Evolutionary conservation across 2,329 filamentous ascomycete genomes (phyloP).

Genomic region (Fusarium xylarioides): DNA sequence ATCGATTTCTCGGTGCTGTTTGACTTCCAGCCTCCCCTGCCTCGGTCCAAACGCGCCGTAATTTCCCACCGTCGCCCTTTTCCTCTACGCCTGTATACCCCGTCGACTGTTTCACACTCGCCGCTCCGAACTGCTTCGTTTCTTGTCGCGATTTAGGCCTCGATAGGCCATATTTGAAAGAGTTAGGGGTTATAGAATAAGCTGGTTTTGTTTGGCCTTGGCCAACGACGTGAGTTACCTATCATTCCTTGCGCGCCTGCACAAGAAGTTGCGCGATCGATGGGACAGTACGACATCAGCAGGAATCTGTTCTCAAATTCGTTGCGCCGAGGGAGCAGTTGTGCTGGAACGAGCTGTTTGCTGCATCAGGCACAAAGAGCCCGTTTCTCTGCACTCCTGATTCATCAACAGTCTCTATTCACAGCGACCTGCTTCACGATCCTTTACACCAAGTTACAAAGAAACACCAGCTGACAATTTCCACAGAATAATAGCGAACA

Average conservation of each 20-base stretch:
- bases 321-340: neutral
- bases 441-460: neutral
- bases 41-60: constrained; percentile 33
- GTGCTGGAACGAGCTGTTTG: neutral
- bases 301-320: neutral
- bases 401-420: neutral
- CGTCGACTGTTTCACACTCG: constrained; percentile 19
- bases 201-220: constrained; percentile 34
- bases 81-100: constrained; percentile 18
- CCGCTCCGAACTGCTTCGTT: constrained; percentile 27
- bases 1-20: constrained; percentile 22
- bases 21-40: constrained; percentile 28
- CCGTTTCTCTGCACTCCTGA: neutral
- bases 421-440: constrained; percentile 6
- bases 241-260: constrained; percentile 20
- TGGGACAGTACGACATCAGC: neutral
- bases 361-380: neutral
- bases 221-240: constrained; percentile 40
- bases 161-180: constrained; percentile 41
- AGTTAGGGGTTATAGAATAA: constrained; percentile 39
- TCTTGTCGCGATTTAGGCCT: constrained; percentile 34
- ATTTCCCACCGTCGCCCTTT: constrained; percentile 35
- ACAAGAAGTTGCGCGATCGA: constrained; percentile 11
- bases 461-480: constrained; percentile 31
- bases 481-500: constrained; percentile 41